Percentiles rank a stretch among this genome's conserved stretches.
These are phyloP conservation scores for Coleophoma eucalyptorum DNA, from an alignment of 2,329 filamentous ascomycete species.

Conservation along the genomic window DNA sequence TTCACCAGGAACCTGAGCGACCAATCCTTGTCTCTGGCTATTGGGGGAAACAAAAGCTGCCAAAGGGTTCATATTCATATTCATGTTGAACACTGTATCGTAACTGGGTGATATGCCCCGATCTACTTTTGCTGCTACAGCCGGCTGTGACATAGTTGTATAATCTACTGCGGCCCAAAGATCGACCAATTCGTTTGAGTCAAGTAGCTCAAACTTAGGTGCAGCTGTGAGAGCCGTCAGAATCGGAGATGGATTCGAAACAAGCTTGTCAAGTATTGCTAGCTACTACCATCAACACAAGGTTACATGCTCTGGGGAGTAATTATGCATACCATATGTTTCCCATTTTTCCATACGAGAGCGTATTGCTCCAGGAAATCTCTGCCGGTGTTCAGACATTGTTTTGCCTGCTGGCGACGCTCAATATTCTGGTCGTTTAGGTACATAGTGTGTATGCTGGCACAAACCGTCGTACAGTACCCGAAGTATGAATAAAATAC, in stretches of 20 bases:
- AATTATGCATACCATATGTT: constrained; percentile 3
- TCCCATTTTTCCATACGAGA: constrained; percentile 4
- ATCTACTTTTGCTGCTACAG: not conserved
- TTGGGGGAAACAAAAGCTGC: not conserved
- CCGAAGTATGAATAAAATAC: constrained; percentile 28
- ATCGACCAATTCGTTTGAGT: not conserved
- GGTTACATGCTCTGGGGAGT: not conserved
- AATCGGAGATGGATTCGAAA: not conserved
- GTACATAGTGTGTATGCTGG: constrained; percentile 5
- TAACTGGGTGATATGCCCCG: not conserved
- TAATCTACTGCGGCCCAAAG: constrained; percentile 5
- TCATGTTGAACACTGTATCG: constrained; percentile 1
- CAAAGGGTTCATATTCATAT: not conserved
- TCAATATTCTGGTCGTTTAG: constrained; percentile 1
- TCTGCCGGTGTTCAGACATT: not conserved
- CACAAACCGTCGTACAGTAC: constrained; percentile 26
- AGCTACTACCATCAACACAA: constrained; percentile 1
- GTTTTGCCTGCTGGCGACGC: constrained; percentile 1
- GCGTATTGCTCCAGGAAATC: constrained; percentile 1
- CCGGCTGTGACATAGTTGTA: constrained; percentile 5
- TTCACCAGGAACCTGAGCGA: not conserved
- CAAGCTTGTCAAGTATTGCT: constrained; percentile 1
- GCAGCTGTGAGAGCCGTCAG: not conserved
- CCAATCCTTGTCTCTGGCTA: not conserved
- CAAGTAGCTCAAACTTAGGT: not conserved